Evolutionary conservation across 2,329 filamentous ascomycete species (phyloP).

Genomic region (Thielaviopsis populi): DNA sequence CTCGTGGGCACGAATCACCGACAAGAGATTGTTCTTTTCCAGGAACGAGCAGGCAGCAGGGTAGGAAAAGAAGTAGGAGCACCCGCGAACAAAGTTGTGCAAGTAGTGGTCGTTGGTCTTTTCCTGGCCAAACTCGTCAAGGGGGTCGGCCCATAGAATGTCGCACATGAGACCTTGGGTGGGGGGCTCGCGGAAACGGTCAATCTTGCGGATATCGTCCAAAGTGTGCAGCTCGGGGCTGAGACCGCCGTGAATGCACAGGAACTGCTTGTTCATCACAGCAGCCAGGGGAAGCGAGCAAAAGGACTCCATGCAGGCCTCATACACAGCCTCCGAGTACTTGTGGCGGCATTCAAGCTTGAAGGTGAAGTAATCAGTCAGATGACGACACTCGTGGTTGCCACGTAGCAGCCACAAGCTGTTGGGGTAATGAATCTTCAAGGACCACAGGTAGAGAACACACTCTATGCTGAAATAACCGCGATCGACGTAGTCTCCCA

Average conservation of each 20-base stretch:
- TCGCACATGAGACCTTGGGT: constrained; percentile 98
- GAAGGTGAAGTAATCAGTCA: constrained; percentile 99
- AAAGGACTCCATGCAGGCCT: constrained; percentile 97
- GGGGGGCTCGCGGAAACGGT: constrained; percentile 92
- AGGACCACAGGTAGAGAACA: constrained; percentile 89
- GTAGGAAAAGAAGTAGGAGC: constrained; percentile 99
- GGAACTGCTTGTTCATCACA: constrained; percentile 99
- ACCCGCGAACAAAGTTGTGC: constrained; percentile 95
- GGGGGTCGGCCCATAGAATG: constrained; percentile 93
- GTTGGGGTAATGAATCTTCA: constrained; percentile 99
- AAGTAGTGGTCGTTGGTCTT: constrained; percentile 96
- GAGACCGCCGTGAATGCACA: constrained; percentile 93
- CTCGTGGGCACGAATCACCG: constrained; percentile 93
- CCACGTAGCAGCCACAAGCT: constrained; percentile 92
- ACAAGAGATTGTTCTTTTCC: constrained; percentile 97
- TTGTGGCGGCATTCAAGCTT: constrained; percentile 99
- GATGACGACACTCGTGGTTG: constrained; percentile 95
- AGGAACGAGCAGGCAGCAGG: constrained; percentile 92
- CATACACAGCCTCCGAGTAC: constrained; percentile 90
- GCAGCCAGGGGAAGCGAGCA: constrained; percentile 85
- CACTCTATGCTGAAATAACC: constrained; percentile 99
- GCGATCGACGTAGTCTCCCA: constrained; percentile 95
- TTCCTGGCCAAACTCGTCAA: constrained; percentile 97
- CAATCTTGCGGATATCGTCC: constrained; percentile 77
- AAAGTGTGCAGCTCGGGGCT: constrained; percentile 92